Base-by-base conservation (phyloP, 2,329 filamentous ascomycete genomes). In the Grosmannia huntii region DNA sequence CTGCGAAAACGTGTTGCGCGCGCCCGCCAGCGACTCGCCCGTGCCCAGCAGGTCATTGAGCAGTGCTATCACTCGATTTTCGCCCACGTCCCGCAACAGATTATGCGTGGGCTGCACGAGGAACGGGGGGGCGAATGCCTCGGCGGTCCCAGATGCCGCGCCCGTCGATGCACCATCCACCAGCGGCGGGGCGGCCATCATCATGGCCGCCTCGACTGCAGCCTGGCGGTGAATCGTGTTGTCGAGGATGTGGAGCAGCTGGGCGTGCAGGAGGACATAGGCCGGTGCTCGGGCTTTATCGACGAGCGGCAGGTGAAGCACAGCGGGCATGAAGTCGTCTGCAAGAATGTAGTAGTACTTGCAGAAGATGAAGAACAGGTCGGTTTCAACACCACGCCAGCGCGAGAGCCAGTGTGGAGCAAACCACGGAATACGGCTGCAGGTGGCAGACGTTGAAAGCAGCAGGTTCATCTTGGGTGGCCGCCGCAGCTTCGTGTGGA, bases 361-460 rank as follows among this genome's bases (percentile, higher is more conserved):
- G 72, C 85, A 83, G 66, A 96, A 96, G 51, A 95, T 86, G 72
- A 92, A 96, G 68, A 96, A 89, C 38, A 96, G 75, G 66, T 96
- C 91, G 4, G 87, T 95, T 65, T 96, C 90, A 2, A 84, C 83
- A 16, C 91, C 91, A 61, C 83, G 86, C 91, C 91, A 96, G 61
- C 90, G 83, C 46, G 86, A 82, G 9, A 89, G 76, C 91, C 91
- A 96, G 0, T 85, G 84, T 0, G 63, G 62, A 1, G 89, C 89
- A 65, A 87, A 83, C 90, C 91, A 96, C 50, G 84, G 76, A n/a
- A 95, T 84, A 62, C 85, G 83, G 49, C 38, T 59, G 44, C 60
- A 60, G 7, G 60, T 60, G 2, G 56, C 52, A 16, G 61, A 58
- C 1, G 60, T 60, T 33, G 83, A 78, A 5, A 87, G 82, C 33